A percentile compares a stretch with the other conserved stretches of the same genome.
Evolutionary conservation across 192 early-diverging fungal species (phyloP).

Genomic region (Coemansia sp.): DNA sequence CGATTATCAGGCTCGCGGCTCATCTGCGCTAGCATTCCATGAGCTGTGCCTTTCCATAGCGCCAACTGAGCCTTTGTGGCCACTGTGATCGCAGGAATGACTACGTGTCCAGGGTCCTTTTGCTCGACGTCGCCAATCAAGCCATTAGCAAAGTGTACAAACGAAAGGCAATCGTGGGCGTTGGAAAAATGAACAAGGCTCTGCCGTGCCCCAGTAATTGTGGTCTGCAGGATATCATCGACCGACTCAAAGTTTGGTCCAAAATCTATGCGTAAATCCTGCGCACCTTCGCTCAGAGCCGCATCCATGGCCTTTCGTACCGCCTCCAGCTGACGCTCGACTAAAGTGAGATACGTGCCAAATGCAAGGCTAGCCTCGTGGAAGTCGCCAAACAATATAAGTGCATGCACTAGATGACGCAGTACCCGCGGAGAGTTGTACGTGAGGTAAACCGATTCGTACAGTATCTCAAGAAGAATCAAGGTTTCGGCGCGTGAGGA

Average conservation of each 20-base stretch:
- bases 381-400: slow-evolving; percentile 64
- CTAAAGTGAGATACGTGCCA: slow-evolving; percentile 57
- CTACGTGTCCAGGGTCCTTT: slow-evolving; percentile 24
- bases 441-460: slow-evolving; percentile 60
- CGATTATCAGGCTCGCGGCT: slow-evolving; percentile 62
- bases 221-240: slow-evolving; percentile 20
- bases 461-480: slow-evolving; percentile 58
- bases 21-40: slow-evolving; percentile 33
- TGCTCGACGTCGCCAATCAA: slow-evolving; percentile 35
- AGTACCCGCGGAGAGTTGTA: slow-evolving; percentile 67
- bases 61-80: slow-evolving; percentile 25
- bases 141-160: slow-evolving; percentile 40
- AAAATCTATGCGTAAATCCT: neutral
- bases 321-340: slow-evolving; percentile 45
- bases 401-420: slow-evolving; percentile 58
- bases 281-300: slow-evolving; percentile 7
- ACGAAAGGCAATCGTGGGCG: slow-evolving; percentile 32
- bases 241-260: slow-evolving; percentile 15
- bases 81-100: slow-evolving; percentile 8
- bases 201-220: slow-evolving; percentile 49
- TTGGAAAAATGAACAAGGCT: slow-evolving; percentile 26
- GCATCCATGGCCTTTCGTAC: slow-evolving; percentile 18
- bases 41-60: slow-evolving; percentile 40
- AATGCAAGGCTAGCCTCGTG: slow-evolving; percentile 71
- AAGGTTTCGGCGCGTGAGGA: slow-evolving; percentile 54